Evolutionary conservation across 2,329 filamentous ascomycete genomes (phyloP), one percentile per base, ranked within the genome.

Genomic region (Spiromastix sp.): DNA sequence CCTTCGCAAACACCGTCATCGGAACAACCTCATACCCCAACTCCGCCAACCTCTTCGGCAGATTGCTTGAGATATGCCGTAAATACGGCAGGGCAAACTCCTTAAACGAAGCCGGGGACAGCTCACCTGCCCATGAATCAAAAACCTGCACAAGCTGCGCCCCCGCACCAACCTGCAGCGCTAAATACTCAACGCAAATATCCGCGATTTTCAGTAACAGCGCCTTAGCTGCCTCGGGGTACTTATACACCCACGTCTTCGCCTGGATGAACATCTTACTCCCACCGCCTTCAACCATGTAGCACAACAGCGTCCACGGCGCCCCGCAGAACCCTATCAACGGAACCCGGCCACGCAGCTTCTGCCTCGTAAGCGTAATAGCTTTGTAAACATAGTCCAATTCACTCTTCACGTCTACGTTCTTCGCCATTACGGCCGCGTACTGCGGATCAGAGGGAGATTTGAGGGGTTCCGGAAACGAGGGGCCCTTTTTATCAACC

Each of bases 1-100:
- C 91, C 67, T 98, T 98, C 22, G 91, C 86, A 59, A 98, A 98
- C 16, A 96, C 86, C 4, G 87, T 93, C 87, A 96, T 95, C 3
- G 91, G 91, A 3, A 98, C 89, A 8, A 67, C 70, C 39, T 87
- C 82, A 34, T 89, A 63, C 0, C 79, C 78, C 54, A 93, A 70
- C 55, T 84, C 81, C 48, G 73, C 67, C 38, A 96, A 65, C 41
- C 77, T 78, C 48, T 67, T 70, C 1, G 89, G 89, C 3, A 98
- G 71, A 47, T 87, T 74, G 47, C 81, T 69, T 8, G 86, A 78
- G 48, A 98, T 96, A 55, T 87, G 78, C 28, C 74, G 73, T 35
- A 98, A 71, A 55, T 89, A 94, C 1, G 91, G 91, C 46, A 91
- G 74, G 2, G 85, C 80, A 58, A 96, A 93, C 37, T 79, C 69